A percentile compares a stretch with the other conserved stretches of the same genome.
Evolutionary conservation across 345 rosid species (phyloP).

Genomic region (Eucalyptus virginea): DNA sequence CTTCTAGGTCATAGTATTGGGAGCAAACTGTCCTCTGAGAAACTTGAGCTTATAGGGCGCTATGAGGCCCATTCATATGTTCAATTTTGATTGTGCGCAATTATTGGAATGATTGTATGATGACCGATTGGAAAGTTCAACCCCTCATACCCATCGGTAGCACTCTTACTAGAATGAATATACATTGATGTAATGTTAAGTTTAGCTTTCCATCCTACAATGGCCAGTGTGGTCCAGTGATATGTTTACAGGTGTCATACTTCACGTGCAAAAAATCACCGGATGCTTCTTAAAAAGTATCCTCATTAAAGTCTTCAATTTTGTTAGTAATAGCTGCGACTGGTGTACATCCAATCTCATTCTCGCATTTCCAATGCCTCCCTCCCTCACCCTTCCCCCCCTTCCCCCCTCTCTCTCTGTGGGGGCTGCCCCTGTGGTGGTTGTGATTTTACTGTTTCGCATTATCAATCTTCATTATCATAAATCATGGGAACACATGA

Average conservation of each 20-base stretch:
- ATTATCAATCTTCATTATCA: neutral
- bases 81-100: neutral
- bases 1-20: neutral
- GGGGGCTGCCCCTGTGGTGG: neutral
- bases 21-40: neutral
- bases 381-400: fast-evolving
- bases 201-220: neutral
- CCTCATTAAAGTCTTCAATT: neutral
- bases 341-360: neutral
- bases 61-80: neutral
- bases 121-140: neutral
- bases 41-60: neutral
- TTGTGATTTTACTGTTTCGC: neutral
- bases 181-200: neutral
- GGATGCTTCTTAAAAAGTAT: neutral
- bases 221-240: neutral
- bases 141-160: neutral
- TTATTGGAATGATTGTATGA: neutral
- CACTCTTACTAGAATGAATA: neutral
- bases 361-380: neutral
- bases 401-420: neutral
- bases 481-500: neutral
- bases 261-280: neutral
- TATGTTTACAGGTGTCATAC: neutral
- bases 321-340: neutral